Evolutionary conservation across 345 rosid species (phyloP), one percentile per base, ranked within the genome.

Genomic region (Linum usitatissimum): DNA sequence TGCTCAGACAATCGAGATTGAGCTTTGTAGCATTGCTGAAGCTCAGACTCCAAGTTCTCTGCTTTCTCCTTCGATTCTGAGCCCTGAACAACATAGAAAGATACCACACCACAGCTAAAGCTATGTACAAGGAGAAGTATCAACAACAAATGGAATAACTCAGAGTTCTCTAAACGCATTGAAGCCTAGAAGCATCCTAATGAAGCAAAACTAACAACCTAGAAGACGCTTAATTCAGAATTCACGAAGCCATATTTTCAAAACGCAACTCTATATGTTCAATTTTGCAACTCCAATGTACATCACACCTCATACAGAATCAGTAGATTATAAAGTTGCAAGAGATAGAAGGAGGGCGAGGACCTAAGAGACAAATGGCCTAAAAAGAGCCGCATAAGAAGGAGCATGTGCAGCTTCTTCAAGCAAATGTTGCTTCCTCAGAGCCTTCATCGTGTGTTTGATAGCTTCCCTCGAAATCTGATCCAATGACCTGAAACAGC

Each of bases 401-500:
- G 99, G 90, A 55, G 79, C 84, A 78, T 87, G 97, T 76, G 97
- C 97, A 51, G 84, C 91, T 84, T 93, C 97, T 70, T 93, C 99
- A 0, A 83, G 69, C 71, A 83, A 84, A 80, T 85, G 96, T 68
- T 97, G 87, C 72, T 81, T 84, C 70, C 84, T 76, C 30, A 93
- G 66, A 70, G 96, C 91, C 77, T 83, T 82, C 66, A 93, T 65
- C 28, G 99, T 94, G 66, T 93, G 94, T 61, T 76, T 81, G 62
- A 93, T 83, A 6, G 96, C 94, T 61, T 78, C 86, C 69, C 60
- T 74, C n/a, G 91, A 86, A 62, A 72, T 64, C 60, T 80, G 83
- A 55, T 81, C 87, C 38, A 13, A 57, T 36, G 66, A 64, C 76
- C 76, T 72, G 59, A 62, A 60, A 61, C 51, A 45, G 51, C 38